phyloP scores from a whole-genome alignment of 2,329 filamentous ascomycete species.

The Gaeumannomyces sp. region DNA sequence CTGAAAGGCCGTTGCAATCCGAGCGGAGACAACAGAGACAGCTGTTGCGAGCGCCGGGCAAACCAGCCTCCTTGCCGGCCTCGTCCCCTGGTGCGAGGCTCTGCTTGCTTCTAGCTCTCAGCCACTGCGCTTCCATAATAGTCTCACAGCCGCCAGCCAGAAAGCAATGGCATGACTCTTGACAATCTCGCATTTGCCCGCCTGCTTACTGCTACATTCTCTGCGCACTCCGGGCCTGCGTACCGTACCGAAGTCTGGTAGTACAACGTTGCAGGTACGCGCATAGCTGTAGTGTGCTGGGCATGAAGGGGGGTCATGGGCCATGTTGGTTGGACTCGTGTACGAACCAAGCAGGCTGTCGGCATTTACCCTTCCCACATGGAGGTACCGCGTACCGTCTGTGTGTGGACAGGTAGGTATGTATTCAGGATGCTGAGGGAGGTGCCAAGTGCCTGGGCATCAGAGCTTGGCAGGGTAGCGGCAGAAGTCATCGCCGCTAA shows the following conservation, averaged over 20 bases:
- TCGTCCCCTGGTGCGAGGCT: background rate
- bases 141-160: too few species aligned
- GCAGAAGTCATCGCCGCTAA: background rate
- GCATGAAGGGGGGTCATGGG: background rate
- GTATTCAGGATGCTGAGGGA: too few species aligned
- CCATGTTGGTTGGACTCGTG: background rate
- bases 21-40: background rate
- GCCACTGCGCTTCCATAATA: too few species aligned
- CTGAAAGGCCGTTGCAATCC: background rate
- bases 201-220: background rate
- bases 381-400: background rate
- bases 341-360: background rate
- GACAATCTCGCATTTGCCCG: background rate
- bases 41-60: too few species aligned
- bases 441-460: too few species aligned
- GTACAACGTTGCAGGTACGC: constrained; percentile 1
- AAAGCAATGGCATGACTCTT: background rate
- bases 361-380: background rate
- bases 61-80: background rate
- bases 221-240: background rate
- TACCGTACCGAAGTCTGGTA: background rate
- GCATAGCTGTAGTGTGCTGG: background rate
- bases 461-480: too few species aligned
- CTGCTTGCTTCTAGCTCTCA: too few species aligned
- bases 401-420: too few species aligned